Percentiles rank a stretch among this genome's conserved stretches.
Conservation (phyloP, 2,329 filamentous ascomycete genomes). For the Fusarium nurragi region DNA sequence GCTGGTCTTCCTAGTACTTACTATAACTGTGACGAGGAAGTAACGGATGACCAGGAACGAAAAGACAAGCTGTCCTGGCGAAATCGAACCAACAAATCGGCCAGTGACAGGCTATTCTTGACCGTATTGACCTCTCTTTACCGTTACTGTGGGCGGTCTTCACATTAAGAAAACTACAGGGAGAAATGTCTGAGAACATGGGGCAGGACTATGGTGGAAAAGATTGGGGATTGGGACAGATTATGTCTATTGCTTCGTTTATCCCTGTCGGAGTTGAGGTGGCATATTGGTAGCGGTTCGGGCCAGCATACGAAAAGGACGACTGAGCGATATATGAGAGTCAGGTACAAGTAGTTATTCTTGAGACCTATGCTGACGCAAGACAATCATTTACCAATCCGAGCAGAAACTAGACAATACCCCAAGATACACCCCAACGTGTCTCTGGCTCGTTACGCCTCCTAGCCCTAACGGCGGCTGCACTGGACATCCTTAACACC, state of each 20-base stretch:
- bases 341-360: neutral
- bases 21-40: neutral
- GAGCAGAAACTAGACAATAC: too few species aligned
- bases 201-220: constrained; percentile 7
- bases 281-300: constrained; percentile 28
- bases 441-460: too few species aligned
- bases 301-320: neutral
- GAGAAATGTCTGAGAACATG: neutral
- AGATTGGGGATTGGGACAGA: constrained; percentile 37
- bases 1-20: constrained; percentile 8
- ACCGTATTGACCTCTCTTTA: constrained; percentile 3
- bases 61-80: neutral
- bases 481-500: neutral
- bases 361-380: neutral
- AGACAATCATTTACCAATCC: neutral
- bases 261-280: constrained; percentile 34
- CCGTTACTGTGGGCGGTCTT: constrained; percentile 23
- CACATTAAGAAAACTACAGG: constrained; percentile 15
- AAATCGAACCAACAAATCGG: constrained; percentile 1
- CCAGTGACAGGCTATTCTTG: neutral
- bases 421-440: too few species aligned
- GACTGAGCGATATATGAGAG: neutral
- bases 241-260: constrained; percentile 41
- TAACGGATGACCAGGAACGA: neutral
- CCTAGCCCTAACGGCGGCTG: neutral